These are phyloP conservation scores for Ceratocystis harringtonii DNA, from an alignment of 2,329 filamentous ascomycete species.

Conservation along the genomic window DNA sequence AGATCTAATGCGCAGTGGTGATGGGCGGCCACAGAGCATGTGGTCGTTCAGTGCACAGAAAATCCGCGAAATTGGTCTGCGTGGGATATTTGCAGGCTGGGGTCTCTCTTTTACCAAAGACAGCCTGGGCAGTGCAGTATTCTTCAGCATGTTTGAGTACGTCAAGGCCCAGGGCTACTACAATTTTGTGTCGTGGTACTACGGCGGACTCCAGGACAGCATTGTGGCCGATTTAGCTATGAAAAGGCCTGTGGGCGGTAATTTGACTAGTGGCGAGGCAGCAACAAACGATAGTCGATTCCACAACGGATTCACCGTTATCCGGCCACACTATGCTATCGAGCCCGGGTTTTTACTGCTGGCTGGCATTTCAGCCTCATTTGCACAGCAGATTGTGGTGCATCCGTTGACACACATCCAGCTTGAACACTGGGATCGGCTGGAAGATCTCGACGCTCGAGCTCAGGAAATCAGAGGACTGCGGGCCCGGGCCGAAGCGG, in stretches of 20 bases:
- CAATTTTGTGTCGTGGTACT: slow-evolving; percentile 54
- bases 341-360: slow-evolving; percentile 57
- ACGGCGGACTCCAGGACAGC: slow-evolving; percentile 42
- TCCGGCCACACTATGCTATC: slow-evolving; percentile 59
- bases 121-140: slow-evolving; percentile 51
- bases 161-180: slow-evolving; percentile 61
- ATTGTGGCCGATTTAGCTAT: slow-evolving; percentile 28
- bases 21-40: slow-evolving; percentile 40
- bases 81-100: slow-evolving; percentile 63
- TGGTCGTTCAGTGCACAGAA: slow-evolving; percentile 53
- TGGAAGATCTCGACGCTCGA: slow-evolving; percentile 55
- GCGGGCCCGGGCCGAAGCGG: slow-evolving; percentile 21
- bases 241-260: slow-evolving; percentile 1
- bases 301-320: slow-evolving; percentile 30
- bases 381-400: slow-evolving; percentile 53
- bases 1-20: slow-evolving; percentile 27
- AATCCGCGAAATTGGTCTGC: slow-evolving; percentile 54
- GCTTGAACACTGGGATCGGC: slow-evolving; percentile 54
- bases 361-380: slow-evolving; percentile 52
- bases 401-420: slow-evolving; percentile 59
- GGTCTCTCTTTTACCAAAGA: slow-evolving; percentile 54
- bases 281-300: not conserved
- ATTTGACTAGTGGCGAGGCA: slow-evolving; percentile 28
- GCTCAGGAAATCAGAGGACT: slow-evolving; percentile 23
- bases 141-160: slow-evolving; percentile 63